Evolutionary conservation across 345 rosid genomes (phyloP).

Genomic region (Firmiana major): DNA sequence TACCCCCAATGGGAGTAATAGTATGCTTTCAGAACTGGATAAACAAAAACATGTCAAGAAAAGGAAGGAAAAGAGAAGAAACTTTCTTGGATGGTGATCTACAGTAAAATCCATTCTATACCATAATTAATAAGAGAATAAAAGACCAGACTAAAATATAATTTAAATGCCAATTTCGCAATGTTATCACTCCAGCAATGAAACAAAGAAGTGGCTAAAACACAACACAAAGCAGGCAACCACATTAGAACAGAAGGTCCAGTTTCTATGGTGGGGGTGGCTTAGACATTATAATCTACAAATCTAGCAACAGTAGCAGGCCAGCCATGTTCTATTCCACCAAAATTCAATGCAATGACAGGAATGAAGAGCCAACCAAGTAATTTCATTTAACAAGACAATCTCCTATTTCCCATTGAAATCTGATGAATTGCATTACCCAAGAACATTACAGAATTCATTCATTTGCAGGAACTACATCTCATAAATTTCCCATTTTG

Average conservation of each 20-base stretch:
- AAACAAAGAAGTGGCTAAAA: neutral
- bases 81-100: neutral
- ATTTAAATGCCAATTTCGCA: neutral
- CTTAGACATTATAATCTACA: neutral
- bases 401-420: neutral
- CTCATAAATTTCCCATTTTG: neutral
- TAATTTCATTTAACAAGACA: neutral
- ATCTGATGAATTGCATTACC: neutral
- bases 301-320: neutral
- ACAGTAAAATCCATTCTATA: neutral
- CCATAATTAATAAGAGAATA: neutral
- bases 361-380: neutral
- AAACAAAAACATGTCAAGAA: neutral
- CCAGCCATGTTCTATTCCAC: neutral
- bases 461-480: neutral
- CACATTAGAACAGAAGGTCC: neutral
- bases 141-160: neutral
- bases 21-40: neutral
- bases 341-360: neutral
- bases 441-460: neutral
- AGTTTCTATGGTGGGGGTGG: neutral
- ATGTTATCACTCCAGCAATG: neutral
- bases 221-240: neutral
- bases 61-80: neutral
- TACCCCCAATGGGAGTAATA: neutral